Evolutionary conservation across 2,329 filamentous ascomycete species (phyloP).

Genomic region (Sclerotinia minor): DNA sequence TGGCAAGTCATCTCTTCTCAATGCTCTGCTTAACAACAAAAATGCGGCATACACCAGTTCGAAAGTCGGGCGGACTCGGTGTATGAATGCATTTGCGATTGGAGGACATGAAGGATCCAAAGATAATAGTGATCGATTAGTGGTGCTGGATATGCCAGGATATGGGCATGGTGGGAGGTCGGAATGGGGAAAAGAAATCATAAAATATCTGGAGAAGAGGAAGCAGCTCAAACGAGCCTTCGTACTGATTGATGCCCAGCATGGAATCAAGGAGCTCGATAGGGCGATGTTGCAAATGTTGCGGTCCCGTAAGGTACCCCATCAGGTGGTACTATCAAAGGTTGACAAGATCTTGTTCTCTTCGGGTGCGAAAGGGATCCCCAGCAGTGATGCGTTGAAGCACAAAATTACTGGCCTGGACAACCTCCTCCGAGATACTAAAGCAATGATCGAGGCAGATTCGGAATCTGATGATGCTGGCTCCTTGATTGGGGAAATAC

Average conservation of each 20-base stretch:
- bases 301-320: conserved; percentile 55
- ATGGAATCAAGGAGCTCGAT: conserved; percentile 64
- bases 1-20: conserved; percentile 67
- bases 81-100: conserved; percentile 67
- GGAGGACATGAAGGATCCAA: conserved; percentile 43
- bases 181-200: conserved; percentile 66
- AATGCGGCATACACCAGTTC: conserved; percentile 56
- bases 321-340: conserved; percentile 68
- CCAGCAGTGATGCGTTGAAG: conserved; percentile 41
- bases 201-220: conserved; percentile 64
- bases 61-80: conserved; percentile 60
- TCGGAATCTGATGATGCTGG: conserved; percentile 41
- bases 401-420: conserved; percentile 44
- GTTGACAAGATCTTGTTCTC: conserved; percentile 56
- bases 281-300: conserved; percentile 57
- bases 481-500: conserved; percentile 57
- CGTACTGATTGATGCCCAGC: conserved; percentile 62
- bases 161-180: conserved; percentile 63
- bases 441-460: conserved; percentile 47
- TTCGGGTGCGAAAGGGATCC: conserved; percentile 35
- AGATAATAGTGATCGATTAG: conserved; percentile 44
- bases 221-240: conserved; percentile 62
- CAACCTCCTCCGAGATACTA: conserved; percentile 44
- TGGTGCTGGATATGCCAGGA: conserved; percentile 70
- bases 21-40: conserved; percentile 56